Percentiles rank a stretch among this genome's conserved stretches.
These are phyloP conservation scores for Retiboletus flavoniger DNA, from an alignment of 1,284 basidiomycete genomes.

Conservation along the genomic window DNA sequence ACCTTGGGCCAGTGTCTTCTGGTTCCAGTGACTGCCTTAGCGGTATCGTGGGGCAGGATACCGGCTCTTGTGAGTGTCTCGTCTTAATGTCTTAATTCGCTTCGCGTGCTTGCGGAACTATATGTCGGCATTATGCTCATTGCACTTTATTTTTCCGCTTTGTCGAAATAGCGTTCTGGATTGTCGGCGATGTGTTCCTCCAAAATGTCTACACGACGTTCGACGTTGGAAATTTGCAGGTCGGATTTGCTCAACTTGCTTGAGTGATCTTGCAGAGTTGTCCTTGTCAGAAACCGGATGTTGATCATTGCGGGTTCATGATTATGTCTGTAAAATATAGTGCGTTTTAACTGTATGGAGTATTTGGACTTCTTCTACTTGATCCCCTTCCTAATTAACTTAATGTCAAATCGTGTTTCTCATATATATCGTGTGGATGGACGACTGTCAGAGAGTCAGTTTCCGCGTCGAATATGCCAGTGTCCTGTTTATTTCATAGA, in stretches of 20 bases:
- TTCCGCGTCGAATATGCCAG: too few species aligned
- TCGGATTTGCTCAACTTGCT: slow-evolving; percentile 26
- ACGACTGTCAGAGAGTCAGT: too few species aligned
- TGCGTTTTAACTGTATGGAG: background rate
- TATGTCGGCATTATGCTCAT: background rate
- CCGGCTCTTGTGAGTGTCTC: slow-evolving; percentile 5
- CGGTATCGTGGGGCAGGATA: slow-evolving; percentile 9
- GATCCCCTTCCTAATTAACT: too few species aligned
- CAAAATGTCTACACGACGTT: slow-evolving; percentile 23
- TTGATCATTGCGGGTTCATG: background rate
- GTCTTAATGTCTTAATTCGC: background rate
- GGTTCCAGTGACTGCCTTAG: slow-evolving; percentile 37
- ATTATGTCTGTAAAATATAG: background rate
- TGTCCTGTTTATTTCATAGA: too few species aligned
- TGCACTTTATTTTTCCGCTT: background rate
- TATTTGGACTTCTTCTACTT: background rate
- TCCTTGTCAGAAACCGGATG: background rate
- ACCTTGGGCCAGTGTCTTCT: slow-evolving; percentile 32
- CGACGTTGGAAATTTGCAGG: slow-evolving; percentile 12
- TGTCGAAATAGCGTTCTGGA: slow-evolving; percentile 15
- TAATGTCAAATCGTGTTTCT: too few species aligned
- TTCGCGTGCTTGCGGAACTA: background rate
- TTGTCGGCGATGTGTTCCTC: slow-evolving; percentile 21
- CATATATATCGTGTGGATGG: too few species aligned
- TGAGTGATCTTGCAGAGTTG: background rate